Evolutionary conservation across 1,284 basidiomycete species (phyloP).

Genomic region (Pseudozyma sp.): DNA sequence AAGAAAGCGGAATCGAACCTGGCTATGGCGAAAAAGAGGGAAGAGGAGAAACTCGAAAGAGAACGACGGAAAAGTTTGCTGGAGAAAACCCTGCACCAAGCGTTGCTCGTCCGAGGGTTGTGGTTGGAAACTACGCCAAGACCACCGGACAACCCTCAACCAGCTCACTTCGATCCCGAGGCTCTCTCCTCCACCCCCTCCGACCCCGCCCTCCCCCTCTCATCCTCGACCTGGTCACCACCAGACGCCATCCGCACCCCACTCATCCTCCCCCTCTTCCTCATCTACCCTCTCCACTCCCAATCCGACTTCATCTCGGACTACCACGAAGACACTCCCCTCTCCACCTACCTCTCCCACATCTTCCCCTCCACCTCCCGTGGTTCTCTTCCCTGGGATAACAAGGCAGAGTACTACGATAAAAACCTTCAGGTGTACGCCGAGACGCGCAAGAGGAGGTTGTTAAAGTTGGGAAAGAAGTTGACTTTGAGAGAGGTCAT

Average conservation of each 20-base stretch:
- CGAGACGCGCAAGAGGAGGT: conserved; percentile 78
- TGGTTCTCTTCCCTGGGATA: conserved; percentile 81
- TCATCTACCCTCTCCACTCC: conserved; percentile 89
- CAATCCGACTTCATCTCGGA: conserved; percentile 87
- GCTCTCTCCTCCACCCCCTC: conserved; percentile 56
- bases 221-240: conserved; percentile 41
- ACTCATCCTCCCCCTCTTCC: conserved; percentile 86
- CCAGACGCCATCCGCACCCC: conserved; percentile 72
- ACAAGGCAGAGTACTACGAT: conserved; percentile 77
- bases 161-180: conserved; percentile 72
- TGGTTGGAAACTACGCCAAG: conserved; percentile 55
- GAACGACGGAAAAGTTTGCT: conserved; percentile 72
- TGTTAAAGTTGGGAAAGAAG: conserved; percentile 90
- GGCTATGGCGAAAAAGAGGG: conserved; percentile 70
- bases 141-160: conserved; percentile 74
- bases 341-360: conserved; percentile 79
- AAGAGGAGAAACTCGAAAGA: conserved; percentile 72
- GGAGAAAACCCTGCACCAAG: conserved; percentile 72
- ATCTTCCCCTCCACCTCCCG: conserved; percentile 81
- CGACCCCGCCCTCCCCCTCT: conserved; percentile 48
- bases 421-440: conserved; percentile 83
- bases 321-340: conserved; percentile 86
- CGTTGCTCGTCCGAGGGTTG: conserved; percentile 74
- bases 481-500: conserved; percentile 84
- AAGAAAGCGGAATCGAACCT: conserved; percentile 60